Conservation (phyloP, 495 filamentous ascomycete genomes). For the Xylaria cubensis region DNA sequence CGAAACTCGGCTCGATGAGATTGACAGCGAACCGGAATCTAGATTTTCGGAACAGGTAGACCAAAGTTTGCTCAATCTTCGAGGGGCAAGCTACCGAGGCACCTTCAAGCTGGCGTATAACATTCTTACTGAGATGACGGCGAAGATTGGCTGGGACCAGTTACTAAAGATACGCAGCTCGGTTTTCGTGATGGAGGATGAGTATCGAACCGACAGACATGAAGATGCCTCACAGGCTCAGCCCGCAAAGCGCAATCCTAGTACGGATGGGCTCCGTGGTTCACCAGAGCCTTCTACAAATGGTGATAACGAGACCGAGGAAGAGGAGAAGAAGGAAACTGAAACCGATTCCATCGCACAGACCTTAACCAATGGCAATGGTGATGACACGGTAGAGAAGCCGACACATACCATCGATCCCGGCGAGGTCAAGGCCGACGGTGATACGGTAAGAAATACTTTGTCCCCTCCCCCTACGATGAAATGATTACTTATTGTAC, state of each 20-base stretch:
- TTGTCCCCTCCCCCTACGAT: background rate
- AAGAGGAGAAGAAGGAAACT: constrained; percentile 42
- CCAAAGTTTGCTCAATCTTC: constrained; percentile 82
- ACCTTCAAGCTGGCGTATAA: constrained; percentile 95
- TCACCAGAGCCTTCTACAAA: constrained; percentile 68
- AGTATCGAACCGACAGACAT: constrained; percentile 91
- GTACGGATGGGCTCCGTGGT: constrained; percentile 74
- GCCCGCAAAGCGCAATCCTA: constrained; percentile 68
- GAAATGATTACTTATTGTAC: constrained; percentile 18
- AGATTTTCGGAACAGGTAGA: constrained; percentile 84
- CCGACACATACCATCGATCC: constrained; percentile 84
- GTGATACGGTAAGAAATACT: constrained; percentile 70
- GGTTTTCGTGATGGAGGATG: constrained; percentile 99
- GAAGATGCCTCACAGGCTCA: constrained; percentile 59
- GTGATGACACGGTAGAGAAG: constrained; percentile 66
- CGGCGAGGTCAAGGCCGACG: constrained; percentile 79
- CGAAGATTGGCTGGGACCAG: constrained; percentile 97
- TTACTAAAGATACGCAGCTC: constrained; percentile 90
- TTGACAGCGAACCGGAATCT: constrained; percentile 85
- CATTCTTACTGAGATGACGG: constrained; percentile 90
- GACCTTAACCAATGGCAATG: constrained; percentile 47
- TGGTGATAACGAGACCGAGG: constrained; percentile 59
- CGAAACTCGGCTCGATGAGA: constrained; percentile 93
- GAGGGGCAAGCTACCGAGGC: constrained; percentile 86
- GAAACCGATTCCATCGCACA: constrained; percentile 40